phyloP scores from a whole-genome alignment of 2,329 filamentous ascomycete species.

The Colletotrichum tropicale region DNA sequence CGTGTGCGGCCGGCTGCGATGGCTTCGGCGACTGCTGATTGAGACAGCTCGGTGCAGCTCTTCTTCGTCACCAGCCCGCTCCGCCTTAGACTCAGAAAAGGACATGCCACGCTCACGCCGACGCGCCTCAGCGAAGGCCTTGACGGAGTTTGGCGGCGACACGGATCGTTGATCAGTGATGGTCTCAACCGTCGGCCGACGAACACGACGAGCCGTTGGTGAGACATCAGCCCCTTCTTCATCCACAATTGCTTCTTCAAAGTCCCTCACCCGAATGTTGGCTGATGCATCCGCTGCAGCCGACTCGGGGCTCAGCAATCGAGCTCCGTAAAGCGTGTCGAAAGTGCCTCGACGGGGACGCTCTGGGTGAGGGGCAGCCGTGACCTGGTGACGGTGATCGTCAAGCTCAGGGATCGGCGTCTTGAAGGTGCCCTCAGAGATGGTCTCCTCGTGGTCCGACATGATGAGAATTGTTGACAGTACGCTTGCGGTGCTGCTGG shows the following conservation, averaged over 20 bases:
- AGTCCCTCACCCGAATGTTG: constrained; percentile 71
- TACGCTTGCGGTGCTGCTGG: neutral
- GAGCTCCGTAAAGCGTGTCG: constrained; percentile 68
- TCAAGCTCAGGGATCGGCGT: constrained; percentile 82
- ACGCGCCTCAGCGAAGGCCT: constrained; percentile 91
- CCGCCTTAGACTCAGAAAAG: constrained; percentile 49
- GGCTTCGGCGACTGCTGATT: constrained; percentile 66
- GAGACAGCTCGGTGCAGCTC: constrained; percentile 75
- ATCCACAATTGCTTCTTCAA: constrained; percentile 84
- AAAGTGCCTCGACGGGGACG: constrained; percentile 74
- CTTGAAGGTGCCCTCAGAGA: constrained; percentile 68
- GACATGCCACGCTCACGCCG: constrained; percentile 79
- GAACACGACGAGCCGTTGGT: constrained; percentile 47
- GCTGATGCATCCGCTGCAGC: constrained; percentile 25
- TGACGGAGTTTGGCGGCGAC: constrained; percentile 95
- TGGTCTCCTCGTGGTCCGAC: constrained; percentile 69
- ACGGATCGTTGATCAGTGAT: constrained; percentile 67
- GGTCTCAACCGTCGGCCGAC: constrained; percentile 63
- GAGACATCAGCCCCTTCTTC: constrained; percentile 65
- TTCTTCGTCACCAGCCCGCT: constrained; percentile 46
- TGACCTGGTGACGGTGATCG: constrained; percentile 77
- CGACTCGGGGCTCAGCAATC: constrained; percentile 45
- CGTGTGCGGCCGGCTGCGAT: constrained; percentile 61
- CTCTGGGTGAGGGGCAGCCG: constrained; percentile 64
- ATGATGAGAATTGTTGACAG: constrained; percentile 55